Evolutionary conservation across 2,329 filamentous ascomycete genomes (phyloP).

Genomic region (Penicillium oxalicum): DNA sequence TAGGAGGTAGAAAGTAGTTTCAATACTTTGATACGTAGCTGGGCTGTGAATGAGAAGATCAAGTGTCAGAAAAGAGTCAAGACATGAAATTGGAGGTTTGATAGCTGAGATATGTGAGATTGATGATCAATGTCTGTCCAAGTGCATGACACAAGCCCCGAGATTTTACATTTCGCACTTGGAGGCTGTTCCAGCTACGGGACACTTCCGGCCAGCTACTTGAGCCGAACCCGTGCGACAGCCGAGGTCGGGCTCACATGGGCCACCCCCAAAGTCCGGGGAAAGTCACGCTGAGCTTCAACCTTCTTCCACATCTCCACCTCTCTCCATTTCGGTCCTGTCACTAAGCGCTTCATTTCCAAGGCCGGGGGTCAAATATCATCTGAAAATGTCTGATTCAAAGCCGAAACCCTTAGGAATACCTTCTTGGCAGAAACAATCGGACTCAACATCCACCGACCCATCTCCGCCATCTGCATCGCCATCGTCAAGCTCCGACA

Average conservation of each 20-base stretch:
- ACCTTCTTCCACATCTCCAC: conserved; percentile 3
- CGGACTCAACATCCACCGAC: conserved; percentile 27
- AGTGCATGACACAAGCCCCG: too few species aligned
- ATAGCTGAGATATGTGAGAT: too few species aligned
- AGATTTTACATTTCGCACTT: too few species aligned
- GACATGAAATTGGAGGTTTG: too few species aligned
- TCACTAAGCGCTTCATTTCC: background rate
- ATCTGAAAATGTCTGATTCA: conserved; percentile 28
- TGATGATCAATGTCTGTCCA: too few species aligned
- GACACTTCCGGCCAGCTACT: too few species aligned
- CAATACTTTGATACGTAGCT: too few species aligned
- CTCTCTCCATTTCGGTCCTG: background rate
- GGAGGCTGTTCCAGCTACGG: too few species aligned
- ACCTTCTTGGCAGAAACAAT: conserved; percentile 35
- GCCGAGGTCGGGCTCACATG: conserved; percentile 26
- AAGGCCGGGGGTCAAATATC: background rate
- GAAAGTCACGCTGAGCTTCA: conserved; percentile 6
- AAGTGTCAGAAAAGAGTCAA: too few species aligned
- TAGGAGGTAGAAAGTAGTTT: too few species aligned
- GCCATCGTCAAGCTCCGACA: conserved; percentile 24
- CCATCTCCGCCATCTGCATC: conserved; percentile 18
- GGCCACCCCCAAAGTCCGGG: conserved; percentile 17
- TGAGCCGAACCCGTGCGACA: conserved; percentile 14
- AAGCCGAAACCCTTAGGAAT: conserved; percentile 32
- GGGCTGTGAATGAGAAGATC: too few species aligned